A percentile compares a stretch with the other conserved stretches of the same genome.
Evolutionary conservation across 2,329 filamentous ascomycete species (phyloP).

Genomic region (Colletotrichum scovillei): DNA sequence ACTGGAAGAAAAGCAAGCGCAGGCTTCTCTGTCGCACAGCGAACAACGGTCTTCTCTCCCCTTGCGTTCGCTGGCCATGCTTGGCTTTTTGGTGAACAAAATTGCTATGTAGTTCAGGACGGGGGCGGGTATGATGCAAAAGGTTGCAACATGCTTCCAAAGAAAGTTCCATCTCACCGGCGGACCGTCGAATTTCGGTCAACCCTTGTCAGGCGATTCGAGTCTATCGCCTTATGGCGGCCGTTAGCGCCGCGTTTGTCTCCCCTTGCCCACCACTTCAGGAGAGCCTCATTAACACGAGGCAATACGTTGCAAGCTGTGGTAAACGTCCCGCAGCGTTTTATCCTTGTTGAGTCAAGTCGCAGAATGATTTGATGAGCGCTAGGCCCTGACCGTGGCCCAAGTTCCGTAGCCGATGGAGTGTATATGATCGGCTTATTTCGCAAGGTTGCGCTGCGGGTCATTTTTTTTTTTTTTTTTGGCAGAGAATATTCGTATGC

Average conservation of each 20-base stretch:
- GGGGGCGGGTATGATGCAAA: slow-evolving; percentile 8
- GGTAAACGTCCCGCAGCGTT: neutral
- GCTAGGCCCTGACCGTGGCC: neutral
- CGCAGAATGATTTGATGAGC: slow-evolving; percentile 16
- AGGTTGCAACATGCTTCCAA: slow-evolving; percentile 35
- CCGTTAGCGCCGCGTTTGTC: slow-evolving; percentile 7
- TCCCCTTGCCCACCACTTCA: neutral
- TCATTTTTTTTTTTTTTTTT: neutral
- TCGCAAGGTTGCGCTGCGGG: slow-evolving; percentile 10
- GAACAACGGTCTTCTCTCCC: slow-evolving; percentile 9
- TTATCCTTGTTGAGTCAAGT: neutral
- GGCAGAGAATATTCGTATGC: slow-evolving; percentile 9
- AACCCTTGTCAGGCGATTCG: slow-evolving; percentile 5
- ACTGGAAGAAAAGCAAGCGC: neutral
- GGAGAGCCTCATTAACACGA: slow-evolving; percentile 16
- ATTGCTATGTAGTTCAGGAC: slow-evolving; percentile 34
- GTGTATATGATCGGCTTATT: slow-evolving; percentile 24
- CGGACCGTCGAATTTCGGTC: slow-evolving; percentile 7
- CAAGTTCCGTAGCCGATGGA: neutral
- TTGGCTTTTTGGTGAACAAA: slow-evolving; percentile 20
- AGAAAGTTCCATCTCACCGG: slow-evolving; percentile 32
- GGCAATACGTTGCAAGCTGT: neutral
- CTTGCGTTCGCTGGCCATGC: neutral
- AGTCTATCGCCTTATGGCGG: neutral
- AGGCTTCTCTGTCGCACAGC: neutral